Evolutionary conservation across 1,284 basidiomycete genomes (phyloP).

Genomic region (Ceratobasidium sp.): DNA sequence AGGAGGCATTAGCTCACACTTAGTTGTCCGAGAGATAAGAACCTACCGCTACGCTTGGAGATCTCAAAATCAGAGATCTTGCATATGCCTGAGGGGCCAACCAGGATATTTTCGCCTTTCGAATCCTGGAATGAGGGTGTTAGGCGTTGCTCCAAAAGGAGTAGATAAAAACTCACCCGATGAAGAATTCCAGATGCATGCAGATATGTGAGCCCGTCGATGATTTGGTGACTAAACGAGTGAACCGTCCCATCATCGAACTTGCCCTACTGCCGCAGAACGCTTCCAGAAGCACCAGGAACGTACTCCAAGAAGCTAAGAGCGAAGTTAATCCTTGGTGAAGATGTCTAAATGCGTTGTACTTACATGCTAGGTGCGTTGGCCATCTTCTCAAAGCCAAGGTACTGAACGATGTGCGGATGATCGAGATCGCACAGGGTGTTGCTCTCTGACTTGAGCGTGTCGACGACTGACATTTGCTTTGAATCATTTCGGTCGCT

Average conservation of each 20-base stretch:
- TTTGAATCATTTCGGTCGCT: constrained; percentile 91
- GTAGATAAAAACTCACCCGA: constrained; percentile 67
- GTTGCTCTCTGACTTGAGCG: constrained; percentile 94
- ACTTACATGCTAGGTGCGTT: constrained; percentile 93
- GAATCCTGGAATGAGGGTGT: constrained; percentile 73
- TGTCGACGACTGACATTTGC: constrained; percentile 89
- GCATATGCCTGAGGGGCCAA: constrained; percentile 92
- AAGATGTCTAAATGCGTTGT: constrained; percentile 8
- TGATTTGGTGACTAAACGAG: constrained; percentile 93
- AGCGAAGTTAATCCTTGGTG: constrained; percentile 41
- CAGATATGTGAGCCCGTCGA: constrained; percentile 92
- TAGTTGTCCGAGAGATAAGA: neutral
- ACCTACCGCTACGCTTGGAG: constrained; percentile 78
- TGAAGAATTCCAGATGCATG: constrained; percentile 94
- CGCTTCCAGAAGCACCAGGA: constrained; percentile 95
- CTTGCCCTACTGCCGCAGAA: constrained; percentile 91
- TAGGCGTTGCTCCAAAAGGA: neutral
- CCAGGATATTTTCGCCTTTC: constrained; percentile 98
- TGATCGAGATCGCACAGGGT: constrained; percentile 97
- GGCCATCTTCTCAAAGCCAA: constrained; percentile 96
- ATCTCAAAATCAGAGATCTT: constrained; percentile 99
- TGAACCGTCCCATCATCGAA: constrained; percentile 94
- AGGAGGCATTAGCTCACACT: constrained; percentile 7
- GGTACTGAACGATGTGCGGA: constrained; percentile 96
- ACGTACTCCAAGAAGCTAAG: constrained; percentile 96